phyloP scores from a whole-genome alignment of 108 stramenopile species.

The Nannochloropsis gaditana region DNA sequence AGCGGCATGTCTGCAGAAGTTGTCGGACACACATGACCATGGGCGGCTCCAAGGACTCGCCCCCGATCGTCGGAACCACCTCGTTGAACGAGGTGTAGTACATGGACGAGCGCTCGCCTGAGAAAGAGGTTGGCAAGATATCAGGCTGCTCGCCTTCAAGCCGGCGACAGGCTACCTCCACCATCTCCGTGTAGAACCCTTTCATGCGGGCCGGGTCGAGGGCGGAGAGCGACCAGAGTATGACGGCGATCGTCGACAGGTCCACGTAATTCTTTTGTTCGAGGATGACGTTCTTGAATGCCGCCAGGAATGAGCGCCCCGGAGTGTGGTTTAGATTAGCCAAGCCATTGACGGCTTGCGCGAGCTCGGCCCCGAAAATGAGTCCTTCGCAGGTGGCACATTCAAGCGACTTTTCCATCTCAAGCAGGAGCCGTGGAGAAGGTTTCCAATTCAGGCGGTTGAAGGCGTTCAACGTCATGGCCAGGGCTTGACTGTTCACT shows the following conservation, averaged over 20 bases:
- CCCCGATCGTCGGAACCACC: constrained; percentile 8
- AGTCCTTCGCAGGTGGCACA: not conserved
- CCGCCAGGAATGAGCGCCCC: not conserved
- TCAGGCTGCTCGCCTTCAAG: constrained; percentile 11
- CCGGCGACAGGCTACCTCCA: not conserved
- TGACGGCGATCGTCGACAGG: not conserved
- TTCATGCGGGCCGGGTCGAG: not conserved
- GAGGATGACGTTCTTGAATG: not conserved
- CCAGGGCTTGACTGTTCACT: not conserved
- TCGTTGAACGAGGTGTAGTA: not conserved
- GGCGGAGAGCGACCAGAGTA: not conserved
- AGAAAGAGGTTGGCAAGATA: not conserved
- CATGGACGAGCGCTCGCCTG: not conserved
- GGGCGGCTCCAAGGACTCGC: not conserved
- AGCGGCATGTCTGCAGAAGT: constrained; percentile 16
- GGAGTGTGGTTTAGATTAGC: not conserved
- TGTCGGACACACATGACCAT: not conserved
- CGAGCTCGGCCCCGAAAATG: not conserved
- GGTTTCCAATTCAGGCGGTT: constrained; percentile 20
- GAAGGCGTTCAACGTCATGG: constrained; percentile 5
- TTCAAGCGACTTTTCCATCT: not conserved
- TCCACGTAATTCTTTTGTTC: constrained; percentile 20
- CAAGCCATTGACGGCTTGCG: constrained; percentile 1
- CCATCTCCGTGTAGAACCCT: constrained; percentile 13
- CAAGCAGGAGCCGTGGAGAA: not conserved